A percentile compares a stretch with the other conserved stretches of the same genome.
phyloP scores from a whole-genome alignment of 148 eudicot species.

The Rhododendron ovatum region DNA sequence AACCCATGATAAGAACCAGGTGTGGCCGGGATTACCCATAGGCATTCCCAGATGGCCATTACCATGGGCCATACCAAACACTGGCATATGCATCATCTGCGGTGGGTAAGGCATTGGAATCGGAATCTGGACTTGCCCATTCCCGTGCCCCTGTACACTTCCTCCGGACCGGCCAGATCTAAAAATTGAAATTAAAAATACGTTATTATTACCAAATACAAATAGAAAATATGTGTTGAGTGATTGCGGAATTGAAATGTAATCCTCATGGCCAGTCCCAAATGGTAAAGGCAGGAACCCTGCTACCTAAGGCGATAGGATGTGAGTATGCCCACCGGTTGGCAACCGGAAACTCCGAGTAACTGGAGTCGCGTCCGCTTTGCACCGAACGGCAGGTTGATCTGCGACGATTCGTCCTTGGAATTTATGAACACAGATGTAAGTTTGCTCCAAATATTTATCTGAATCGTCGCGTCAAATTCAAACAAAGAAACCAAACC shows the following conservation, averaged over 20 bases:
- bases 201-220: not conserved
- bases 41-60: conserved; percentile 27
- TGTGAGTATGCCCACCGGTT: conserved; percentile 29
- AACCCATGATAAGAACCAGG: conserved; percentile 25
- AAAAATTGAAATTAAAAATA: not conserved
- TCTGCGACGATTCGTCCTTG: conserved; percentile 28
- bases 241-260: conserved; percentile 12
- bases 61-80: conserved; percentile 28
- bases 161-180: not conserved
- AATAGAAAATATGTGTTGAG: not conserved
- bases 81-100: conserved; percentile 32
- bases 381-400: not conserved
- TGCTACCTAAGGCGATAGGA: conserved; percentile 52
- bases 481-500: not conserved
- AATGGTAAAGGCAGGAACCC: conserved; percentile 38
- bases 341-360: conserved; percentile 21
- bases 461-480: not conserved
- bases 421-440: conserved; percentile 21
- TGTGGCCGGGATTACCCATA: conserved; percentile 10
- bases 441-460: conserved; percentile 17
- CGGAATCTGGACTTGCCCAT: conserved; percentile 19
- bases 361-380: conserved; percentile 18
- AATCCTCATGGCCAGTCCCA: conserved; percentile 52
- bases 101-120: conserved; percentile 32
- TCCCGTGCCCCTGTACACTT: conserved; percentile 11